Conservation (phyloP, 345 rosid species). For the Moringa oleifera region DNA sequence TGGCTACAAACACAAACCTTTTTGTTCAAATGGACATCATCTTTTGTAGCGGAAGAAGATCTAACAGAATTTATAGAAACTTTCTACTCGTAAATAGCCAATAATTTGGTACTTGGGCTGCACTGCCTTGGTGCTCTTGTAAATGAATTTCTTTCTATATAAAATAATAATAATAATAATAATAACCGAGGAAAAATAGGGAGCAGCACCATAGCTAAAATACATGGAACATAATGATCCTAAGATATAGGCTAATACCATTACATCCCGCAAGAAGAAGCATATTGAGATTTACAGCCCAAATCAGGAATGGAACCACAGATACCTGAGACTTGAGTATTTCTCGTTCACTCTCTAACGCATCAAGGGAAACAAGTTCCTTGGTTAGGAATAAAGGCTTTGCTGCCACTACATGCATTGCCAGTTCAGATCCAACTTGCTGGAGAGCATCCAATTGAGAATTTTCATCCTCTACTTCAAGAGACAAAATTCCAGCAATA, state of each 20-base stretch:
- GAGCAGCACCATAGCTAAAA: neutral
- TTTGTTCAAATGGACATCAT: too few relatives aligned
- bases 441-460: constrained; percentile 53
- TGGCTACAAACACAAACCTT: too few relatives aligned
- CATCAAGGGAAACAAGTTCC: constrained; percentile 65
- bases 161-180: too few relatives aligned
- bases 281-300: neutral
- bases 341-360: constrained; percentile 80
- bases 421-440: constrained; percentile 81
- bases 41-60: too few relatives aligned
- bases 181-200: too few relatives aligned
- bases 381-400: constrained; percentile 76
- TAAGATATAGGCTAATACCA: neutral
- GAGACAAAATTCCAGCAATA: constrained; percentile 81
- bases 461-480: constrained; percentile 55
- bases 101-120: too few relatives aligned
- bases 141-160: too few relatives aligned
- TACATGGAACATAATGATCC: neutral
- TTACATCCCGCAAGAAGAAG: neutral
- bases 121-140: too few relatives aligned
- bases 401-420: constrained; percentile 95
- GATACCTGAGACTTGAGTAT: constrained; percentile 85
- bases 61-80: too few relatives aligned
- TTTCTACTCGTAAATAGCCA: too few relatives aligned
- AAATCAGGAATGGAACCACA: constrained; percentile 3